These are phyloP conservation scores for Trifolium dubium DNA, from an alignment of 306 rosid species.

Conservation along the genomic window DNA sequence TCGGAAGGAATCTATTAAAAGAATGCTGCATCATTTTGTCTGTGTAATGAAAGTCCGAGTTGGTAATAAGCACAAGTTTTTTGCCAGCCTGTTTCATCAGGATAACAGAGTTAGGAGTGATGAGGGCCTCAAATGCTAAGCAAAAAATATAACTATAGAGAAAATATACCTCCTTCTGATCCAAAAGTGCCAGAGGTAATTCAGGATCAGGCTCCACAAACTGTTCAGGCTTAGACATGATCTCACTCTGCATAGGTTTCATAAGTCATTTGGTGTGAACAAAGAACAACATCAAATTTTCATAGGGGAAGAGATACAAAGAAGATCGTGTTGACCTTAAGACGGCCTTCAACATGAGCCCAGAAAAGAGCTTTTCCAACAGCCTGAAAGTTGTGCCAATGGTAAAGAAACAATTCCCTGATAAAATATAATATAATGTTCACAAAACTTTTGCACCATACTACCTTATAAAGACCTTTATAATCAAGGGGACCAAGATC, in stretches of 20 bases:
- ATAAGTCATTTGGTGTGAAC: slow-evolving; percentile 37
- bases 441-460: slow-evolving; percentile 15
- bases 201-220: slow-evolving; percentile 96
- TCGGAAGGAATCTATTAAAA: slow-evolving; percentile 93
- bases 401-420: slow-evolving; percentile 46
- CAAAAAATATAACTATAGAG: slow-evolving; percentile 27
- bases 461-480: slow-evolving; percentile 93
- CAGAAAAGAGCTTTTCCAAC: slow-evolving; percentile 95
- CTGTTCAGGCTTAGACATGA: slow-evolving; percentile 95
- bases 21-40: slow-evolving; percentile 98
- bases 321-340: slow-evolving; percentile 64
- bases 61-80: slow-evolving; percentile 92
- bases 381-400: slow-evolving; percentile 69
- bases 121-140: slow-evolving; percentile 14
- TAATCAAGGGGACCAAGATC: slow-evolving; percentile 84
- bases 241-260: slow-evolving; percentile 79
- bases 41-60: slow-evolving; percentile 90
- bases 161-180: slow-evolving; percentile 84
- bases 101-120: slow-evolving; percentile 38
- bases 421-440: slow-evolving; percentile 16
- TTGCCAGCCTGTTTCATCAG: slow-evolving; percentile 84
- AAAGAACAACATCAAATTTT: slow-evolving; percentile 20
- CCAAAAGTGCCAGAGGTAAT: slow-evolving; percentile 89
- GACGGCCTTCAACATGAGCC: slow-evolving; percentile 99
- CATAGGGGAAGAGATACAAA: slow-evolving; percentile 10